A percentile compares a stretch with the other conserved stretches of the same genome.
Evolutionary conservation across 2,329 filamentous ascomycete species (phyloP).

Genomic region (Arthrocladium fulminans): DNA sequence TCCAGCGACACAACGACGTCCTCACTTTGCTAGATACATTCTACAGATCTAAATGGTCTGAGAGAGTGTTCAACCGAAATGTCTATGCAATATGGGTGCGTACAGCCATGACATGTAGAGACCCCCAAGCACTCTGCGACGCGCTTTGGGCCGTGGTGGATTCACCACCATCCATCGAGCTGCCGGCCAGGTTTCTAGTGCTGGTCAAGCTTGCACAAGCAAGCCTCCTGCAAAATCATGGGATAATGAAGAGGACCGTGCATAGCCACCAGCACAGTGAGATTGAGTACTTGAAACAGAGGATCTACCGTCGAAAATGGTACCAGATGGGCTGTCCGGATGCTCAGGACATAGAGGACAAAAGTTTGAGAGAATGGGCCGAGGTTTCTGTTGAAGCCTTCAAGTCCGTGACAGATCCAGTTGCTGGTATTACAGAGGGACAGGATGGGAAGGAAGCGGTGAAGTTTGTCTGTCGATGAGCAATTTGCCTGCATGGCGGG

Average conservation of each 20-base stretch:
- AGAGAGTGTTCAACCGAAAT: neutral
- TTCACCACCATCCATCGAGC: neutral
- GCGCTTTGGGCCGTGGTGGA: conserved; percentile 6
- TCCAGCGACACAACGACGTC: neutral
- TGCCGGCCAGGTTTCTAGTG: conserved; percentile 2
- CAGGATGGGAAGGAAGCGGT: neutral
- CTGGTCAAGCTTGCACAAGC: neutral
- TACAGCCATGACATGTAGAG: neutral
- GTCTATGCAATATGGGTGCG: neutral
- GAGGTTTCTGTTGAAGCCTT: neutral
- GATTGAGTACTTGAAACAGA: neutral
- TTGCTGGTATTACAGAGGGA: neutral
- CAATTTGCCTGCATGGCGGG: too few relatives aligned
- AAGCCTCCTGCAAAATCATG: neutral
- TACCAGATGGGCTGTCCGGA: conserved; percentile 4
- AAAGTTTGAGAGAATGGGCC: neutral
- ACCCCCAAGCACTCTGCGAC: neutral
- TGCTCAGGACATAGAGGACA: neutral
- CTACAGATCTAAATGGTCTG: neutral
- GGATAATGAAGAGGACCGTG: neutral
- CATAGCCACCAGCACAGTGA: neutral
- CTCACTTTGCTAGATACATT: neutral
- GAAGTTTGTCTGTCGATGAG: too few relatives aligned
- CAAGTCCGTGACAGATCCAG: neutral
- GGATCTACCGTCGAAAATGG: conserved; percentile 4